phyloP scores from a whole-genome alignment of 352 stramenopile species.

The Phytophthora capsici region DNA sequence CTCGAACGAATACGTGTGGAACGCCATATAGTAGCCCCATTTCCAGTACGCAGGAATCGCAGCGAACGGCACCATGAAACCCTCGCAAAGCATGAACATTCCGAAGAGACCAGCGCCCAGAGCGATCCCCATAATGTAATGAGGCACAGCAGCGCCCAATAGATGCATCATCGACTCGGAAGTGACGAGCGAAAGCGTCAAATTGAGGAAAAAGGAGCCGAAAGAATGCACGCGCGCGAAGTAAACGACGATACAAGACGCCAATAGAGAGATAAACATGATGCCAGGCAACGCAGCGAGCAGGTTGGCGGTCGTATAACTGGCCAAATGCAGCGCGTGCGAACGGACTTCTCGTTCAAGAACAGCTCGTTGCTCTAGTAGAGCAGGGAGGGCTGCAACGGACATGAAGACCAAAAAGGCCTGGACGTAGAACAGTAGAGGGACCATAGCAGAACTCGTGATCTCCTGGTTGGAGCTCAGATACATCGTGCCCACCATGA shows the following conservation, averaged over 20 bases:
- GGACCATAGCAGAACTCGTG: conserved; percentile 45
- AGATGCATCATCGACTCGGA: conserved; percentile 85
- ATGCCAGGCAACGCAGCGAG: conserved; percentile 74
- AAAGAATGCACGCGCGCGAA: conserved; percentile 65
- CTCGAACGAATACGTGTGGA: conserved; percentile 89
- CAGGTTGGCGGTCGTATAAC: conserved; percentile 83
- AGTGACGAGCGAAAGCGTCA: conserved; percentile 78
- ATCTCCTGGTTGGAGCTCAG: conserved; percentile 51
- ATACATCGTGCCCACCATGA: conserved; percentile 84
- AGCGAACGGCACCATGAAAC: conserved; percentile 76
- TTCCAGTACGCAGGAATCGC: conserved; percentile 76
- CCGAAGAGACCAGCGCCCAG: conserved; percentile 80
- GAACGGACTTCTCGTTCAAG: conserved; percentile 78
- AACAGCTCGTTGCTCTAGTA: conserved; percentile 85
- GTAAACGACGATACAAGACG: conserved; percentile 58
- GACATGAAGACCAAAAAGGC: conserved; percentile 93
- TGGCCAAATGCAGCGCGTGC: conserved; percentile 66
- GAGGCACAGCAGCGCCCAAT: conserved; percentile 71
- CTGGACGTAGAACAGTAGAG: conserved; percentile 89
- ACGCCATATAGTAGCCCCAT: conserved; percentile 87
- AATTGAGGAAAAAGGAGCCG: conserved; percentile 61
- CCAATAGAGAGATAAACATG: conserved; percentile 60
- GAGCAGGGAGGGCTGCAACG: conserved; percentile 85
- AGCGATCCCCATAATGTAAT: conserved; percentile 90
- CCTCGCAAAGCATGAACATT: conserved; percentile 89